Evolutionary conservation across 768 basidiomycete species (phyloP).

Genomic region (Xerocomellus amylosporus): DNA sequence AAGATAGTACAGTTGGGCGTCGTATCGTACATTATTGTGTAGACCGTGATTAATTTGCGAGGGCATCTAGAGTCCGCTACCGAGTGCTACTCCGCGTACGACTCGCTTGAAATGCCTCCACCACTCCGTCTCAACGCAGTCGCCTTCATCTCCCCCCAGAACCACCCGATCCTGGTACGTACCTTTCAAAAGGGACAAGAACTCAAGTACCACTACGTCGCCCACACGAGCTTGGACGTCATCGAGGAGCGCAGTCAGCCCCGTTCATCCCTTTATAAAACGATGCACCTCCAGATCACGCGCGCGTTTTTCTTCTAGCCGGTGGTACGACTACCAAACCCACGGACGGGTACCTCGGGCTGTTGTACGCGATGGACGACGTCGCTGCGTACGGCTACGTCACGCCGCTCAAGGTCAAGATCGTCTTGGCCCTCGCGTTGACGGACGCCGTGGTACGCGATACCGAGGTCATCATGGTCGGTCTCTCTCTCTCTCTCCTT

Average conservation of each 20-base stretch:
- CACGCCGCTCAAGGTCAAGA: slow-evolving; percentile 84
- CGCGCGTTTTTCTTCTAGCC: slow-evolving; percentile 11
- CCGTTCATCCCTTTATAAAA: background rate
- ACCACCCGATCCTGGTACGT: slow-evolving; percentile 73
- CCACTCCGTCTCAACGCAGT: slow-evolving; percentile 75
- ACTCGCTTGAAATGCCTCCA: slow-evolving; percentile 49
- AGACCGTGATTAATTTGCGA: background rate
- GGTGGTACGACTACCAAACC: slow-evolving; percentile 51
- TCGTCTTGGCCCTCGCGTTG: slow-evolving; percentile 75
- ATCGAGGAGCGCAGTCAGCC: slow-evolving; percentile 85
- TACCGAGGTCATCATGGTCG: slow-evolving; percentile 70
- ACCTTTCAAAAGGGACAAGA: slow-evolving; percentile 61
- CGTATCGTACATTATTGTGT: background rate
- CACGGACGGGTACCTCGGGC: slow-evolving; percentile 77
- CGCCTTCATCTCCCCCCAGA: slow-evolving; percentile 82
- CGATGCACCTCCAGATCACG: background rate
- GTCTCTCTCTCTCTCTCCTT: slow-evolving; percentile 18
- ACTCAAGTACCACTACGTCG: slow-evolving; percentile 88
- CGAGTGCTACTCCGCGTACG: no score
- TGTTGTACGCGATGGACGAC: slow-evolving; percentile 90
- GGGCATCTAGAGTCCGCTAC: no score
- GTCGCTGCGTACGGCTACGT: slow-evolving; percentile 91
- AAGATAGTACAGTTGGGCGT: background rate
- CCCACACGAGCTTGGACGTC: slow-evolving; percentile 86
- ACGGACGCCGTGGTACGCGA: slow-evolving; percentile 82